Percentiles rank a stretch among this genome's conserved stretches.
These are phyloP conservation scores for Vitis hybrid DNA, from an alignment of 177 flowering plant genomes.

Conservation along the genomic window DNA sequence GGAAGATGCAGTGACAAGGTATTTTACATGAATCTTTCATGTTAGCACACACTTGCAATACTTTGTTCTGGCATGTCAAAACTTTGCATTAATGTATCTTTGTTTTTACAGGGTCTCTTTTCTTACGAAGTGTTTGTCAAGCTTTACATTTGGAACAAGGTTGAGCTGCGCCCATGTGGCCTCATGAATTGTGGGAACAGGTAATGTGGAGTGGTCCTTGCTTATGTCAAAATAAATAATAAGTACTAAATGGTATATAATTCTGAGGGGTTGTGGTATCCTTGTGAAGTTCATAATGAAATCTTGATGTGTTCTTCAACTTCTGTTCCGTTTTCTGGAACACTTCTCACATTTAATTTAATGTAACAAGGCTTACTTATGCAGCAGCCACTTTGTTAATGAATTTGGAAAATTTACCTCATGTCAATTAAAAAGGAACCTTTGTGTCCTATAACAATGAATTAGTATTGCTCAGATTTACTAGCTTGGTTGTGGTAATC, in stretches of 20 bases:
- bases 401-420: not conserved
- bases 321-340: not conserved
- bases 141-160: constrained; percentile 69
- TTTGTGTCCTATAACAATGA: not conserved
- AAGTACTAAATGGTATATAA: not conserved
- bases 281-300: not conserved
- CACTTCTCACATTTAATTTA: not conserved
- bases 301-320: not conserved
- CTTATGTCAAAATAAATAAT: not conserved
- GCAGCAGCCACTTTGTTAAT: not conserved
- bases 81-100: not conserved
- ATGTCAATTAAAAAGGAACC: not conserved
- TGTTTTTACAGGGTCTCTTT: constrained; percentile 61
- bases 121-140: constrained; percentile 72
- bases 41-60: not conserved
- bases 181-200: constrained; percentile 95
- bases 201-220: constrained; percentile 33
- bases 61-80: no score
- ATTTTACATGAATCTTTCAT: constrained; percentile 16
- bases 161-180: constrained; percentile 80
- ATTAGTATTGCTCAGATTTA: not conserved
- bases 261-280: not conserved
- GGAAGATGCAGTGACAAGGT: constrained; percentile 54
- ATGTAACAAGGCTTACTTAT: not conserved
- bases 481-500: not conserved